Percentiles rank a stretch among this genome's conserved stretches.
Conservation (phyloP, 305 asterid species). For the Plantago coronopus region DNA sequence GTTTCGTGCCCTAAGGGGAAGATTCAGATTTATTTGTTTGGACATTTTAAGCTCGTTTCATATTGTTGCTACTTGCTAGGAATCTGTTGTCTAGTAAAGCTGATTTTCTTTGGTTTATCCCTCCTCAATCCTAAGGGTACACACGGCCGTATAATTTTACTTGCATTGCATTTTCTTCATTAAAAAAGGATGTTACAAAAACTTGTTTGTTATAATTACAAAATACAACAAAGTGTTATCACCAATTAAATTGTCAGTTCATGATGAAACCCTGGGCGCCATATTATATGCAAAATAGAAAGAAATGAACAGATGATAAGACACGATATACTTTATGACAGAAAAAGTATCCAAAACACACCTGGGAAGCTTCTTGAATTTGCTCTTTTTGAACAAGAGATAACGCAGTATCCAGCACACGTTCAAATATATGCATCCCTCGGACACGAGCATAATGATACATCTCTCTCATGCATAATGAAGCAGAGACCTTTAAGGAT, state of each 20-base stretch:
- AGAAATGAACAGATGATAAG: constrained; percentile 10
- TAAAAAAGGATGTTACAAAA: too few species aligned
- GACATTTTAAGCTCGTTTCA: too few species aligned
- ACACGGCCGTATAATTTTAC: too few species aligned
- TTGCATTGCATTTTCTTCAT: too few species aligned
- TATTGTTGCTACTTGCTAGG: too few species aligned
- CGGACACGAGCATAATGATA: constrained; percentile 80
- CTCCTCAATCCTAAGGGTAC: too few species aligned
- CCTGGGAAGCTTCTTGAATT: constrained; percentile 86
- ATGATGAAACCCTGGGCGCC: constrained; percentile 14
- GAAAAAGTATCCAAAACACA: constrained; percentile 31
- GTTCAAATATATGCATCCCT: constrained; percentile 76
- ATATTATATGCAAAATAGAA: constrained; percentile 15
- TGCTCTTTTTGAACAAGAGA: constrained; percentile 70
- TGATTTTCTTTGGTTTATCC: too few species aligned
- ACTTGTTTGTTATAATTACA: too few species aligned
- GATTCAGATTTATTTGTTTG: too few species aligned
- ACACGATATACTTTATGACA: constrained; percentile 19
- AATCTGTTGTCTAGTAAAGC: too few species aligned
- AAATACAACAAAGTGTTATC: background rate
- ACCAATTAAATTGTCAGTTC: constrained; percentile 1
- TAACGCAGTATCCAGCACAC: constrained; percentile 67
- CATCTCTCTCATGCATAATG: constrained; percentile 74
- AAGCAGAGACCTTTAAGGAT: constrained; percentile 39
- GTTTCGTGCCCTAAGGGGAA: too few species aligned